Conservation (phyloP, 345 rosid species). For the Eucalyptus camaldulensis region DNA sequence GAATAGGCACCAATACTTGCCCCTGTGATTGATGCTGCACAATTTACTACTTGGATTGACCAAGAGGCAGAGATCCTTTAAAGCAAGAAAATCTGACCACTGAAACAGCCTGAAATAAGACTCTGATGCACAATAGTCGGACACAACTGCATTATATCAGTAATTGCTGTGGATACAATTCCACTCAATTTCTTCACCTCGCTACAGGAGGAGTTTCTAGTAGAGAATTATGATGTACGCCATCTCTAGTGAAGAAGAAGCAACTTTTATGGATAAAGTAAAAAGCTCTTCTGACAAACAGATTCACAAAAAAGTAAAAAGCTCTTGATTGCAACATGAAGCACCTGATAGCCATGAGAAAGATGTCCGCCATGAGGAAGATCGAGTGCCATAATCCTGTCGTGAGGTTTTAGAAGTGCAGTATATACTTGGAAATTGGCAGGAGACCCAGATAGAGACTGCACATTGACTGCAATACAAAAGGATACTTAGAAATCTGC, state of each 20-base stretch:
- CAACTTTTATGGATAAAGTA: background rate
- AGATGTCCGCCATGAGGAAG: constrained; percentile 99
- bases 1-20: background rate
- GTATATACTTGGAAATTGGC: constrained; percentile 95
- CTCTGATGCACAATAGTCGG: background rate
- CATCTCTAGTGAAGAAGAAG: background rate
- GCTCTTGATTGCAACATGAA: background rate
- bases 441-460: constrained; percentile 94
- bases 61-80: background rate
- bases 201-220: background rate
- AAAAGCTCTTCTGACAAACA: background rate
- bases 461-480: constrained; percentile 76
- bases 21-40: background rate
- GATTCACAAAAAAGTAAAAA: background rate
- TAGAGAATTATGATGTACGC: background rate
- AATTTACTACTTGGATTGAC: background rate
- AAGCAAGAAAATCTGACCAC: background rate
- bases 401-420: constrained; percentile 89
- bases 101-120: background rate
- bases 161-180: background rate
- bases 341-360: constrained; percentile 99
- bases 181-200: background rate
- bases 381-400: constrained; percentile 99
- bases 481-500: background rate
- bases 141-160: background rate